Conservation (phyloP, 768 basidiomycete species). For the Mycena haematopus region DNA sequence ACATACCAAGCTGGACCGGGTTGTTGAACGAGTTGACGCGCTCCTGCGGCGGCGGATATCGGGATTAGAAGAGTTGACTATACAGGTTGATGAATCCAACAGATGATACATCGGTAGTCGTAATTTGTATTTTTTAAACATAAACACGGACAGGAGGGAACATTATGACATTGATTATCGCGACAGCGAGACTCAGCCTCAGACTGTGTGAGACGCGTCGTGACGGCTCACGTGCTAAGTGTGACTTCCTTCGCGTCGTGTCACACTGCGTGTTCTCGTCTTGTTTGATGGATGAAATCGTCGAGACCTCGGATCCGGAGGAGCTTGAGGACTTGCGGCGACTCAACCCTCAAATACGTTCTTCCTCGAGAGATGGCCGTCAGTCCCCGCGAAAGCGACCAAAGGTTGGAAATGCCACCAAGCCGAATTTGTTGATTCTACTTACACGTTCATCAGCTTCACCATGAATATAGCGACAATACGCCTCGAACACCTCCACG, state of each 20-base stretch:
- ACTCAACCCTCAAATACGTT: slow-evolving; percentile 20
- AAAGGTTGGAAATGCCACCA: slow-evolving; percentile 12
- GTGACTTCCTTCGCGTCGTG: neutral
- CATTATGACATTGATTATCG: too few species aligned
- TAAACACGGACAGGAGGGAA: slow-evolving; percentile 15
- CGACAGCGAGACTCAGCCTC: too few species aligned
- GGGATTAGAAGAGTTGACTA: slow-evolving; percentile 87
- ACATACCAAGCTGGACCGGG: slow-evolving; percentile 70
- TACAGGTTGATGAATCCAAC: slow-evolving; percentile 73
- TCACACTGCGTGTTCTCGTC: neutral
- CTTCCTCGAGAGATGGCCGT: neutral
- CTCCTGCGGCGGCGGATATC: slow-evolving; percentile 74
- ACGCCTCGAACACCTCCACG: slow-evolving; percentile 2
- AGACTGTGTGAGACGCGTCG: neutral
- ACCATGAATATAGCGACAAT: slow-evolving; percentile 20
- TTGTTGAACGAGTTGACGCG: slow-evolving; percentile 77
- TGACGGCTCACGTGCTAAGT: neutral
- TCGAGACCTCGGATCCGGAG: slow-evolving; percentile 71
- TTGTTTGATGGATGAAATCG: slow-evolving; percentile 45
- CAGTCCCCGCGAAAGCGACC: slow-evolving; percentile 21
- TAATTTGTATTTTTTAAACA: slow-evolving; percentile 27
- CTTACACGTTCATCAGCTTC: slow-evolving; percentile 4
- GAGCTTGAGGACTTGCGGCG: slow-evolving; percentile 54
- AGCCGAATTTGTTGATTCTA: neutral
- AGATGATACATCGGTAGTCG: slow-evolving; percentile 3